Evolutionary conservation across 768 basidiomycete genomes (phyloP), one percentile per base, ranked within the genome.

Genomic region (Pulveroboletus sp.): DNA sequence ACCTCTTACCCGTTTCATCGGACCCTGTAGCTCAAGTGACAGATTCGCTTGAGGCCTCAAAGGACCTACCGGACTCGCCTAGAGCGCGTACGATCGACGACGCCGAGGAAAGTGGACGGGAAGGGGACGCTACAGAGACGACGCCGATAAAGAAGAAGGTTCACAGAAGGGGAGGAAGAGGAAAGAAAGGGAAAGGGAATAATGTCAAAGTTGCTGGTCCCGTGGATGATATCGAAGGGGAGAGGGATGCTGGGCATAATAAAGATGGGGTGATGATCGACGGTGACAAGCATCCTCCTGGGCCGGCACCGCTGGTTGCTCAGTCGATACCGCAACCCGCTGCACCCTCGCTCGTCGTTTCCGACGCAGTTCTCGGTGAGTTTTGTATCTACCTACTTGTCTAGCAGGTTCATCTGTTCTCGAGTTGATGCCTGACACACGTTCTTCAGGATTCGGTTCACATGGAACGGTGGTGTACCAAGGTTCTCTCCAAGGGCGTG

Each of bases 401-500:
- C 6, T 39, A 9, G 19, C 4, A 10, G 11, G 23, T 20, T 29
- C 27, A 12, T 13, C 19, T 10, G 8, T 3, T 45, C 44, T 43
- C 20, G 31, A 17, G 23, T 22, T 27, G 26, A 49, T 41, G 42
- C 49, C 62, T 30, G 52, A 51, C 22, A 7, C 14, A n/a, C 45
- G 4, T 34, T 46, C 20, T 29, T 7, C 55, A 96, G 94, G 94
- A 5, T 92, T 87, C 58, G 94, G 94, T 3, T 97, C 93, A 0
- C 93, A 97, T 62, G 96, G 96, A 6, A 99, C 96, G 0, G 89
- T 98, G 35, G 96, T 99, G 4, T 93, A 82, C 70, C 80, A 87
- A 62, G 96, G 95, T 3, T 88, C 93, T 7, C 80, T 97, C n/a
- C 95, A 98, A 72, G 93, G 92, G 1, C 86, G 96, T 45, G 88